phyloP scores from a whole-genome alignment of 495 filamentous ascomycete genomes.

The Melanomma pulvis-pyrius region DNA sequence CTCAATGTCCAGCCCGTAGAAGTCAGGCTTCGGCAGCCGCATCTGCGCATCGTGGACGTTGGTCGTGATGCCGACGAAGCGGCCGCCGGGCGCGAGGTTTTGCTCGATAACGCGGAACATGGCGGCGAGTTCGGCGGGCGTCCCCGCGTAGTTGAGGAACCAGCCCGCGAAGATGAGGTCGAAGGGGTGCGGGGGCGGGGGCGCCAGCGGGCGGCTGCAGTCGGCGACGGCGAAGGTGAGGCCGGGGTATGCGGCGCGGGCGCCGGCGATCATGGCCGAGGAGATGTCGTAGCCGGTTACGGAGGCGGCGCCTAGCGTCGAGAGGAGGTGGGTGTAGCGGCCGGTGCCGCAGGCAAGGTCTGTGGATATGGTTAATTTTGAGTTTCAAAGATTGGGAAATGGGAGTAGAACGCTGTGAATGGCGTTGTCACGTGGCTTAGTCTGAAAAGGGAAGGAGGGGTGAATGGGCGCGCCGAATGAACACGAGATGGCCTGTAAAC shows the following conservation, averaged over 20 bases:
- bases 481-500: background rate
- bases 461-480: background rate
- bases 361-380: background rate
- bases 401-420: no score
- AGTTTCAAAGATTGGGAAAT: no score
- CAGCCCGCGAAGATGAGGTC: constrained; percentile 37
- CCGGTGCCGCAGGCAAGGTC: constrained; percentile 34
- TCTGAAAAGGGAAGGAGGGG: background rate
- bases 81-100: constrained; percentile 15
- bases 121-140: constrained; percentile 5
- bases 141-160: constrained; percentile 34
- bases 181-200: constrained; percentile 4
- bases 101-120: constrained; percentile 26
- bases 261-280: constrained; percentile 26
- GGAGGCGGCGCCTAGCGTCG: constrained; percentile 21
- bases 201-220: constrained; percentile 20
- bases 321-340: constrained; percentile 25
- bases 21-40: constrained; percentile 13
- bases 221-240: constrained; percentile 31
- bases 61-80: constrained; percentile 32
- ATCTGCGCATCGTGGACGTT: constrained; percentile 16
- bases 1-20: constrained; percentile 21
- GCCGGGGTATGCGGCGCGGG: constrained; percentile 10
- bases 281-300: constrained; percentile 35
- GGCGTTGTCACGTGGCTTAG: no score